Conservation (phyloP, 2,329 filamentous ascomycete genomes). For the Neonectria coccinea region DNA sequence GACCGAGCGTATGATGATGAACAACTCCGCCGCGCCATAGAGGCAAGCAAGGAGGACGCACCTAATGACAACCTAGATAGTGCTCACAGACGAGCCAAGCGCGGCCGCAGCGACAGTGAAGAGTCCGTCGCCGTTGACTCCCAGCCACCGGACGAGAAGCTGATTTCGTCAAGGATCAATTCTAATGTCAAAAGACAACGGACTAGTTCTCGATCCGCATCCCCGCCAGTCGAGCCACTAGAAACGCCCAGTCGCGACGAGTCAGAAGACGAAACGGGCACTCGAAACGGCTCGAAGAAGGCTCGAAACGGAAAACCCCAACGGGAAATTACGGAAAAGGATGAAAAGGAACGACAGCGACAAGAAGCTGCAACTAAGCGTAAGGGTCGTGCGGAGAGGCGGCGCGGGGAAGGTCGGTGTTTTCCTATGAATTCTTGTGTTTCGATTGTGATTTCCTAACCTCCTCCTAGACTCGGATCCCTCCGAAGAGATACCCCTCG, state of each 20-base stretch:
- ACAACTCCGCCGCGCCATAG: slow-evolving; percentile 86
- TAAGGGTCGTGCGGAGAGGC: slow-evolving; percentile 83
- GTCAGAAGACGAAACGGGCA: slow-evolving; percentile 76
- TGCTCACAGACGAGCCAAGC: slow-evolving; percentile 76
- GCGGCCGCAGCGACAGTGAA: slow-evolving; percentile 90
- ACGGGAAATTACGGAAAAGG: slow-evolving; percentile 73
- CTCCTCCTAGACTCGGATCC: slow-evolving; percentile 73
- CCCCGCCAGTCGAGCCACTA: slow-evolving; percentile 61
- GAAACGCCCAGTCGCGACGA: slow-evolving; percentile 68
- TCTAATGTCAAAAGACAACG: slow-evolving; percentile 83
- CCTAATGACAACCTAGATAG: slow-evolving; percentile 62
- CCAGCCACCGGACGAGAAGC: slow-evolving; percentile 36
- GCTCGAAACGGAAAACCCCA: slow-evolving; percentile 70
- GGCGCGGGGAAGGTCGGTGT: slow-evolving; percentile 80
- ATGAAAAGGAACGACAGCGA: slow-evolving; percentile 80
- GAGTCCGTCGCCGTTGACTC: slow-evolving; percentile 73
- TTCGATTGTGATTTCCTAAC: slow-evolving; percentile 28
- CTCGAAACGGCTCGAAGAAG: slow-evolving; percentile 68
- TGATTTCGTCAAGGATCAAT: slow-evolving; percentile 68
- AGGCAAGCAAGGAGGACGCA: slow-evolving; percentile 91
- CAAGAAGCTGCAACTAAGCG: slow-evolving; percentile 82
- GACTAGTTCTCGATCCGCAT: slow-evolving; percentile 80
- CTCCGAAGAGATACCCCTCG: slow-evolving; percentile 73
- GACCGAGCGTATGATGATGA: slow-evolving; percentile 97
- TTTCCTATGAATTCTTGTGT: neutral